A percentile compares a stretch with the other conserved stretches of the same genome.
Conservation (phyloP, 2,329 filamentous ascomycete genomes). For the Aspergillus tanneri region DNA sequence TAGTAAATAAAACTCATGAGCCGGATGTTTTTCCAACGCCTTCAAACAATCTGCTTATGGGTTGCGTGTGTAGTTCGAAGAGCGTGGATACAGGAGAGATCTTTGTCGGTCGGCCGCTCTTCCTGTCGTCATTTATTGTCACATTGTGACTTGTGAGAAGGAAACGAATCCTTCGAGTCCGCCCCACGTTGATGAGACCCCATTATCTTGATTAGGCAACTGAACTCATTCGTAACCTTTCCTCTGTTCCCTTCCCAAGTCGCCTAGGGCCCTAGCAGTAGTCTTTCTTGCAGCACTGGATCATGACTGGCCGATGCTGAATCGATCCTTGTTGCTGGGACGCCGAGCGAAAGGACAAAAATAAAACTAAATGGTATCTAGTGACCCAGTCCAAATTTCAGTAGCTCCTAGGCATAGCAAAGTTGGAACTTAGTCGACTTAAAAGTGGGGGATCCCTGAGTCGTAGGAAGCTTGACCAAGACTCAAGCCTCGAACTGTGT, state of each 20-base stretch:
- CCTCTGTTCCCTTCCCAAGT: background rate
- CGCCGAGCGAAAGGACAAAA: background rate
- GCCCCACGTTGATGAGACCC: background rate
- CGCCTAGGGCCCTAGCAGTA: background rate
- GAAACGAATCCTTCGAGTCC: background rate
- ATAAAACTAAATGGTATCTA: background rate
- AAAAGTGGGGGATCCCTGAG: slow-evolving; percentile 22
- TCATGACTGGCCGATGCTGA: slow-evolving; percentile 9
- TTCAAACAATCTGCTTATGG: slow-evolving; percentile 1
- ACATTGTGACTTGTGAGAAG: background rate
- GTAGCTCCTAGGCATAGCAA: background rate
- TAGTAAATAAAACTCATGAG: slow-evolving; percentile 1
- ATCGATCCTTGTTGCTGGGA: slow-evolving; percentile 14
- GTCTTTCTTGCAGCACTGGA: slow-evolving; percentile 1
- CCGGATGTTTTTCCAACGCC: slow-evolving; percentile 1
- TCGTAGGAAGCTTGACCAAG: slow-evolving; percentile 24
- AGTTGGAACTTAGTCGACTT: background rate
- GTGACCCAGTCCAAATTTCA: background rate
- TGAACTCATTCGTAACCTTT: too few relatives aligned
- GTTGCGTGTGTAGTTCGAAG: slow-evolving; percentile 3
- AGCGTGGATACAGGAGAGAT: background rate
- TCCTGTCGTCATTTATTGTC: background rate
- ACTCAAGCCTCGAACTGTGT: slow-evolving; percentile 11
- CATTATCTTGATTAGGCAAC: background rate
- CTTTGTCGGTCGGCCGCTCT: background rate